phyloP scores from a whole-genome alignment of 805 yeast genomes.

The Lachancea thermotolerans region DNA sequence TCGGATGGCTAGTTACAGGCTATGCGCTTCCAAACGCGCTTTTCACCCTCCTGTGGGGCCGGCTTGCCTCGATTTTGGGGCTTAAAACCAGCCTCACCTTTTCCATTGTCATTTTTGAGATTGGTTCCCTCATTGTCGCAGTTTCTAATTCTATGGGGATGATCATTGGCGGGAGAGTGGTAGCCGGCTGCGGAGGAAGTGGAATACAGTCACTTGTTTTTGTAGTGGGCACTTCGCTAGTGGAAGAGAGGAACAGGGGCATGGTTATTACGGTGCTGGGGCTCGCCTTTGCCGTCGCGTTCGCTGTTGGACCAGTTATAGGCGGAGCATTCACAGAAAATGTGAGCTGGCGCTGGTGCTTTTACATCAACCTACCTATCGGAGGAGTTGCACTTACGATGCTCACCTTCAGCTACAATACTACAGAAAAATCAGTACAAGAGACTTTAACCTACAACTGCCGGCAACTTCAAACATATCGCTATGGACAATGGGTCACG shows the following conservation, averaged over 20 bases:
- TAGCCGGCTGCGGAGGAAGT: conserved; percentile 68
- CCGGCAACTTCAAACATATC: neutral
- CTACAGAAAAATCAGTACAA: conserved; percentile 2
- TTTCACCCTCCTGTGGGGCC: conserved; percentile 50
- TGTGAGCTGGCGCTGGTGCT: conserved; percentile 70
- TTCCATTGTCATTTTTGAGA: conserved; percentile 48
- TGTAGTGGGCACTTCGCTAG: conserved; percentile 42
- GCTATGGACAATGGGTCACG: neutral
- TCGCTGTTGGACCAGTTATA: conserved; percentile 54
- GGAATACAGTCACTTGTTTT: conserved; percentile 54
- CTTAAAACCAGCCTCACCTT: conserved; percentile 45
- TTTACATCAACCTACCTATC: conserved; percentile 60
- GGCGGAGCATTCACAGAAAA: conserved; percentile 60
- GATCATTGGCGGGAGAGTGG: conserved; percentile 63
- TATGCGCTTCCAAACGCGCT: conserved; percentile 49
- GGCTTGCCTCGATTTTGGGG: conserved; percentile 58
- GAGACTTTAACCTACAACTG: neutral
- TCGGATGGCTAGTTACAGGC: conserved; percentile 56
- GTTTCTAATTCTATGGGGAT: conserved; percentile 47
- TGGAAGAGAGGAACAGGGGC: conserved; percentile 22
- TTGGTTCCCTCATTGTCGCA: conserved; percentile 58
- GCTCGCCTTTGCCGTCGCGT: conserved; percentile 39
- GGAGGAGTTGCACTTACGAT: conserved; percentile 40
- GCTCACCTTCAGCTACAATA: conserved; percentile 17
- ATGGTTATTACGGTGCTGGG: conserved; percentile 21